Evolutionary conservation across 306 rosid genomes (phyloP), one percentile per base, ranked within the genome.

Genomic region (Cucumis cinereus): DNA sequence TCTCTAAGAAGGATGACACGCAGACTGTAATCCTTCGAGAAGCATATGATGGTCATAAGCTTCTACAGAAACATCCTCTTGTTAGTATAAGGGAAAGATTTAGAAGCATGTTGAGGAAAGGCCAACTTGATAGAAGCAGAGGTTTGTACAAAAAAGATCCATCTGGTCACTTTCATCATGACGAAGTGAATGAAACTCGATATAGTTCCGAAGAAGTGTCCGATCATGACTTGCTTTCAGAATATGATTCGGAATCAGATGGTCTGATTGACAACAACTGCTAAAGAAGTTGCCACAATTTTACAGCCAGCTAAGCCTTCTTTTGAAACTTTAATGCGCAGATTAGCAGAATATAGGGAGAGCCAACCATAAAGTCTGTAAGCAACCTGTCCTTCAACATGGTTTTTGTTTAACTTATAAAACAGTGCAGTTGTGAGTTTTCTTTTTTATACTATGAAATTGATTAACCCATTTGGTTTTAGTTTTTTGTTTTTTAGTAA

Each of bases 11-110:
- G 84, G 79, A 81, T 60, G 86, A 85, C 82, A 90, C 92, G 20
- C 96, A 93, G 74, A 93, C 97, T 40, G 87, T 90, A 53, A 85
- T 93, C 81, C 89, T 93, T 2, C 89, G 90, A 70, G 96, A 90
- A 85, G 91, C 91, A 16, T 91, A 90, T 73, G 84, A 87, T n/a
- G 83, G 75, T 36, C 68, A 55, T 60, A 78, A 84, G 78, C 96
- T 89, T 30, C 15, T 83, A 80, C 85, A 81, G 77, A 88, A 86
- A 57, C 91, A 91, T 59, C 96, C 96, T 55, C 85, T 82, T 16
- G 87, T 85, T 7, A 80, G 81, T 63, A 74, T 93, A 55, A 91
- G 97, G 83, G 91, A 90, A 83, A 87, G 76, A 82, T 78, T 87
- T 47, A 80, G 87, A 30, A 58, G 13, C 60, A 53, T 90, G 73